phyloP scores from a whole-genome alignment of 208 protist genomes.

The Crithidia brevicula region DNA sequence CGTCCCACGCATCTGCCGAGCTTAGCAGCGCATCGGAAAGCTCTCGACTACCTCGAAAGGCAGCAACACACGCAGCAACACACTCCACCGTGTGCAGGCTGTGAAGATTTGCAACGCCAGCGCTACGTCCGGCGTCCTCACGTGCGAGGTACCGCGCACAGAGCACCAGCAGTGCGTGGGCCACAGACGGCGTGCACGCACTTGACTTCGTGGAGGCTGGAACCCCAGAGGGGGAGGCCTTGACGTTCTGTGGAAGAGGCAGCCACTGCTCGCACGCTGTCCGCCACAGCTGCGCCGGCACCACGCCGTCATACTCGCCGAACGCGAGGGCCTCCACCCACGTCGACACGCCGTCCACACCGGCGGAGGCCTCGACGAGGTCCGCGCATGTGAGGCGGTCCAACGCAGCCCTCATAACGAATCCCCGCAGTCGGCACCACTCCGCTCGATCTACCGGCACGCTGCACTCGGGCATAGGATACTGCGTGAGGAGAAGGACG shows the following conservation, averaged over 20 bases:
- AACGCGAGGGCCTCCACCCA: conserved; percentile 58
- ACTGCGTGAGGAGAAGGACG: conserved; percentile 17
- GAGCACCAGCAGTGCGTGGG: conserved; percentile 33
- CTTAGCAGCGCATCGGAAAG: conserved; percentile 11
- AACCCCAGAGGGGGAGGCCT: no score
- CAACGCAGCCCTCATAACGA: conserved; percentile 41
- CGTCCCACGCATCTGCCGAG: conserved; percentile 28
- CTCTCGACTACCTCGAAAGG: not conserved
- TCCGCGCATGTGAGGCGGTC: conserved; percentile 22
- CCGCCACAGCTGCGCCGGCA: conserved; percentile 56
- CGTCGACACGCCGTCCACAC: not conserved
- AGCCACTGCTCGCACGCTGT: conserved; percentile 17
- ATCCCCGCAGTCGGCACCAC: conserved; percentile 67
- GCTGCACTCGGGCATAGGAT: conserved; percentile 11
- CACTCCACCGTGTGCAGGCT: conserved; percentile 21
- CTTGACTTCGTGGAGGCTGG: no score
- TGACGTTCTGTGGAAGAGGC: not conserved
- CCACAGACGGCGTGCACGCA: conserved; percentile 5
- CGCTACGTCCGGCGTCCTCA: not conserved
- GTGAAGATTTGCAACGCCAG: conserved; percentile 6
- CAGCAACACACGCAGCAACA: conserved; percentile 24
- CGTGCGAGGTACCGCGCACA: conserved; percentile 16
- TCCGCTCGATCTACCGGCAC: conserved; percentile 16
- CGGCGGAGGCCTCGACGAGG: conserved; percentile 9
- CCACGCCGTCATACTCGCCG: conserved; percentile 32